These are phyloP conservation scores for Lablab purpureus DNA, from an alignment of 306 rosid species.

Conservation along the genomic window DNA sequence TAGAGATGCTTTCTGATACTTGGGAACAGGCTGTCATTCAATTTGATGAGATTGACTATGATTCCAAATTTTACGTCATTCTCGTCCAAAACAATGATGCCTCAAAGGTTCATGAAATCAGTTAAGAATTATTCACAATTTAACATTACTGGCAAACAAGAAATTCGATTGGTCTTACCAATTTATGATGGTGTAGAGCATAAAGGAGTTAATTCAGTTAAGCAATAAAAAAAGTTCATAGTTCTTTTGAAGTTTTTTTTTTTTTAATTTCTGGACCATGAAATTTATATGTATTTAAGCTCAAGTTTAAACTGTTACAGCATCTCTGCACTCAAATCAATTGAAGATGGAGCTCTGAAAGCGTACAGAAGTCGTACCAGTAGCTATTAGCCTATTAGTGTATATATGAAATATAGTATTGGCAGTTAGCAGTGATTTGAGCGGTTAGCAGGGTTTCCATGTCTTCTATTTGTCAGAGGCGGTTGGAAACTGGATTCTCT, in stretches of 20 bases:
- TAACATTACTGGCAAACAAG: too few species aligned
- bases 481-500: conserved; percentile 54
- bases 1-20: too few species aligned
- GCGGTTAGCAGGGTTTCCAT: conserved; percentile 58
- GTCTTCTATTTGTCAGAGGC: conserved; percentile 66
- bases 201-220: conserved; percentile 4
- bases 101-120: background rate
- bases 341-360: conserved; percentile 90
- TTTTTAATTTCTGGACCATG: background rate
- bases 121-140: background rate
- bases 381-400: conserved; percentile 73
- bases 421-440: conserved; percentile 67
- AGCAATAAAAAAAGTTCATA: background rate
- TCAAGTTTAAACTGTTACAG: conserved; percentile 55
- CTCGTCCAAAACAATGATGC: background rate
- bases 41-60: too few species aligned
- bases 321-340: conserved; percentile 79
- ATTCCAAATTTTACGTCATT: background rate
- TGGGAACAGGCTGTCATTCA: too few species aligned
- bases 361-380: conserved; percentile 50
- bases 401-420: conserved; percentile 72
- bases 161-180: too few species aligned
- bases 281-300: conserved; percentile 9
- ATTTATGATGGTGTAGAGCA: too few species aligned
- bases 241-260: background rate